phyloP scores from a whole-genome alignment of 495 filamentous ascomycete species.

The Coniosporium apollinis region DNA sequence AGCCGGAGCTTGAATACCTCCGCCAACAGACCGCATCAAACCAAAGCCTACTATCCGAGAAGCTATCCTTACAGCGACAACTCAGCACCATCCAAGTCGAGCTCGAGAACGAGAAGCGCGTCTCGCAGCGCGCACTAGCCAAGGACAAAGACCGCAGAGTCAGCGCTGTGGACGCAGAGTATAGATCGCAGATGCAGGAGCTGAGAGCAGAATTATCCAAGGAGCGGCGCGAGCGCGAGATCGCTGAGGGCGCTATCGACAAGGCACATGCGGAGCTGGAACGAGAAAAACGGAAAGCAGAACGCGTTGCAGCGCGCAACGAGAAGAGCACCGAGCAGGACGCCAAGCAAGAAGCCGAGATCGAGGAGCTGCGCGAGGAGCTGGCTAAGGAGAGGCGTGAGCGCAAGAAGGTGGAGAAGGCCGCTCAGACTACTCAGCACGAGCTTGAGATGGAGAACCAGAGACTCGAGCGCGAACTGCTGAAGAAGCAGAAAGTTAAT shows the following conservation, averaged over 20 bases:
- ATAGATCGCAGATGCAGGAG: constrained; percentile 15
- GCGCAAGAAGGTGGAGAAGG: constrained; percentile 9
- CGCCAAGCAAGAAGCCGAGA: constrained; percentile 21
- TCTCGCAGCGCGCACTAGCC: constrained; percentile 40
- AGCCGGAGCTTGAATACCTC: constrained; percentile 65
- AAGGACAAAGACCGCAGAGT: constrained; percentile 25
- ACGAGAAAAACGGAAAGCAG: constrained; percentile 17
- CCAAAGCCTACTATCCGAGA: constrained; percentile 52
- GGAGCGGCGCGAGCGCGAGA: constrained; percentile 27
- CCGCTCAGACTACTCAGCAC: constrained; percentile 26
- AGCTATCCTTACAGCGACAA: constrained; percentile 50
- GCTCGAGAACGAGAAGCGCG: constrained; percentile 59
- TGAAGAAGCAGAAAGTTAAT: constrained; percentile 10
- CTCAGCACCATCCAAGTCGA: constrained; percentile 60
- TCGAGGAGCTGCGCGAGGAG: constrained; percentile 34
- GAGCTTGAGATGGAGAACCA: constrained; percentile 25
- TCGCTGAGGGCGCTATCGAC: constrained; percentile 21
- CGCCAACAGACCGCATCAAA: constrained; percentile 48
- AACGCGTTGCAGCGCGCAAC: too few relatives aligned
- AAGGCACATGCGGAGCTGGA: constrained; percentile 32
- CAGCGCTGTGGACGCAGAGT: constrained; percentile 2
- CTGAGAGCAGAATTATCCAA: constrained; percentile 24
- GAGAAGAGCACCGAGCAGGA: constrained; percentile 10
- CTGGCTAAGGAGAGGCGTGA: constrained; percentile 32
- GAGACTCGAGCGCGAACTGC: constrained; percentile 11